phyloP scores from a whole-genome alignment of 148 eudicot genomes.

The Cornus controversa region DNA sequence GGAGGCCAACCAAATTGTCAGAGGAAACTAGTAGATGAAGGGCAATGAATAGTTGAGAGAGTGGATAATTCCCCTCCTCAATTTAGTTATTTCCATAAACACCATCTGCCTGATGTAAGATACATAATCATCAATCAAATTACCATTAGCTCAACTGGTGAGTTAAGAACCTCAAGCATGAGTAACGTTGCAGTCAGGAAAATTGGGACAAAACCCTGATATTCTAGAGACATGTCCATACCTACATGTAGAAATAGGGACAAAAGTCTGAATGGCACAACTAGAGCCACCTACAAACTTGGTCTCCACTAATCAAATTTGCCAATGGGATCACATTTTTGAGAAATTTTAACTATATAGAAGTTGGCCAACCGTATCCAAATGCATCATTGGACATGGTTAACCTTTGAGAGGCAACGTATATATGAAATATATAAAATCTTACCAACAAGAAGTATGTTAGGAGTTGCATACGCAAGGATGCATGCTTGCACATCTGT shows the following conservation, averaged over 20 bases:
- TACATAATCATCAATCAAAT: background rate
- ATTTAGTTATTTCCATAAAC: background rate
- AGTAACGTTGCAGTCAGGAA: too few species aligned
- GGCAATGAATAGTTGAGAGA: background rate
- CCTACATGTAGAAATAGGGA: background rate
- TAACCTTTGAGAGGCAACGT: background rate
- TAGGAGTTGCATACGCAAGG: background rate
- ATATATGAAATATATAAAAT: background rate
- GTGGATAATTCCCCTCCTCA: background rate
- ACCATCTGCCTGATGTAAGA: background rate
- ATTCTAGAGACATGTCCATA: background rate
- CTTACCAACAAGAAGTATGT: background rate
- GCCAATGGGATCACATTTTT: background rate
- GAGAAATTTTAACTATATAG: background rate
- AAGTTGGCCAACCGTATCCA: background rate
- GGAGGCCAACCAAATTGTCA: conserved; percentile 2
- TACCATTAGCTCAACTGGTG: background rate
- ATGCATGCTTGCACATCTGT: background rate
- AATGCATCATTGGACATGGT: background rate
- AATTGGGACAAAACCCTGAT: too few species aligned
- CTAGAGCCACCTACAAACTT: background rate
- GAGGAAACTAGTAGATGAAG: background rate
- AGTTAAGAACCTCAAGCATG: too few species aligned
- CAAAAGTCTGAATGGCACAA: background rate
- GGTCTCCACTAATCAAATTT: background rate